phyloP scores from a whole-genome alignment of 2,329 filamentous ascomycete genomes.

The Talaromyces funiculosus region DNA sequence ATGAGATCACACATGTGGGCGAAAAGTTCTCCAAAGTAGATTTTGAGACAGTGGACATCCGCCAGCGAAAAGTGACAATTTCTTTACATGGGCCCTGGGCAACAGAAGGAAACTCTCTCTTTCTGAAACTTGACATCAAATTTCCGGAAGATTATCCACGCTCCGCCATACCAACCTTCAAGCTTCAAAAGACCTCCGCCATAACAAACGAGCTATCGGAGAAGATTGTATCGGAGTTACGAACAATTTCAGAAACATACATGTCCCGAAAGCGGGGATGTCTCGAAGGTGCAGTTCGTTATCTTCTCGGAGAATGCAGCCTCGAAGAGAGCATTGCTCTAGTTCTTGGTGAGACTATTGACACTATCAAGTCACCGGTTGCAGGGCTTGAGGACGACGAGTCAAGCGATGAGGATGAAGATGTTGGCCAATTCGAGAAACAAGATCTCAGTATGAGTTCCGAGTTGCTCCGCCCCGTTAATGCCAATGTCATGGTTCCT shows the following conservation, averaged over 20 bases:
- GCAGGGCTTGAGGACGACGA: constrained; percentile 59
- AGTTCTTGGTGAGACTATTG: constrained; percentile 54
- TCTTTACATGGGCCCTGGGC: constrained; percentile 59
- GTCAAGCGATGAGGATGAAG: constrained; percentile 76
- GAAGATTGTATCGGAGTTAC: constrained; percentile 47
- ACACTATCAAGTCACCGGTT: constrained; percentile 40
- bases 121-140: constrained; percentile 52
- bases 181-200: constrained; percentile 53
- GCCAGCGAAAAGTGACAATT: constrained; percentile 49
- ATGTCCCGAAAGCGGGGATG: constrained; percentile 50
- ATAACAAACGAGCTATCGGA: constrained; percentile 48
- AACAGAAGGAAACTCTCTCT: constrained; percentile 46
- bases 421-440: constrained; percentile 38
- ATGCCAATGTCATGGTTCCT: constrained; percentile 60
- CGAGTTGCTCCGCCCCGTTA: constrained; percentile 48
- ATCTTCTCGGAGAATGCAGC: constrained; percentile 54
- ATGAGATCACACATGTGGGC: constrained; percentile 57
- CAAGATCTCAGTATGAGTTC: constrained; percentile 46
- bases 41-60: constrained; percentile 55
- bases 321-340: constrained; percentile 53
- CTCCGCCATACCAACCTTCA: constrained; percentile 46
- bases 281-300: constrained; percentile 57
- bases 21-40: constrained; percentile 56
- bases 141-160: constrained; percentile 55
- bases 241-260: constrained; percentile 51